phyloP scores from a whole-genome alignment of 345 rosid genomes.

The Microcos paniculata region DNA sequence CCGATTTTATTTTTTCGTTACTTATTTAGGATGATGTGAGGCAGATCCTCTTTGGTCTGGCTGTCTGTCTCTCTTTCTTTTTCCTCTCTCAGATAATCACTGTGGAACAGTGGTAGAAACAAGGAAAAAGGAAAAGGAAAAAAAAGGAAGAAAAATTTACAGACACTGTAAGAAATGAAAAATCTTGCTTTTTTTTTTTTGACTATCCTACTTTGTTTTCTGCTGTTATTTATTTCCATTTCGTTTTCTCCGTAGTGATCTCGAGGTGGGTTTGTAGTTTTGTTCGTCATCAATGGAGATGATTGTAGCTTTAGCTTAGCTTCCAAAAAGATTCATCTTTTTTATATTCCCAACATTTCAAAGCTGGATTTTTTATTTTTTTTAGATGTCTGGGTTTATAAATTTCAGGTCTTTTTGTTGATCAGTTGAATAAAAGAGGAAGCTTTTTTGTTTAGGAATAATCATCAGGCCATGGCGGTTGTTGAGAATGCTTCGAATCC shows the following conservation, averaged over 20 bases:
- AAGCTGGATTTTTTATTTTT: background rate
- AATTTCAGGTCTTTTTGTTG: slow-evolving; percentile 7
- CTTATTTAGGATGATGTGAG: slow-evolving; percentile 16
- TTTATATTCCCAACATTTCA: slow-evolving; percentile 8
- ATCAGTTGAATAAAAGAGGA: slow-evolving; percentile 13
- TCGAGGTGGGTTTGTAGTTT: slow-evolving; percentile 25
- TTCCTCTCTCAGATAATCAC: background rate
- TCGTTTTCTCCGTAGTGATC: slow-evolving; percentile 35
- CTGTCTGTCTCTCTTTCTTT: background rate
- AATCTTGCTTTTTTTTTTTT: background rate
- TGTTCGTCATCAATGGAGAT: slow-evolving; percentile 21
- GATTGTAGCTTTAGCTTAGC: slow-evolving; percentile 18
- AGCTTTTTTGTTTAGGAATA: slow-evolving; percentile 1
- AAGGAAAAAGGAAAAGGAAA: background rate
- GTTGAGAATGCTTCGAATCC: slow-evolving; percentile 41
- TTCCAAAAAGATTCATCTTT: background rate
- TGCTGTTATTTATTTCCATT: slow-evolving; percentile 8
- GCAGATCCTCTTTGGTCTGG: slow-evolving; percentile 6
- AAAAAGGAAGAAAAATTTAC: background rate
- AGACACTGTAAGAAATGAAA: slow-evolving; percentile 8
- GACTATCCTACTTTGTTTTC: slow-evolving; percentile 3
- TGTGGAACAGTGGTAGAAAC: slow-evolving; percentile 1
- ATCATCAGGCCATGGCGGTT: slow-evolving; percentile 51
- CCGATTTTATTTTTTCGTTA: background rate
- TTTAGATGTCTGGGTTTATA: slow-evolving; percentile 1